Base-by-base conservation (phyloP, 2,329 filamentous ascomycete genomes). In the Colletotrichum sp. region DNA sequence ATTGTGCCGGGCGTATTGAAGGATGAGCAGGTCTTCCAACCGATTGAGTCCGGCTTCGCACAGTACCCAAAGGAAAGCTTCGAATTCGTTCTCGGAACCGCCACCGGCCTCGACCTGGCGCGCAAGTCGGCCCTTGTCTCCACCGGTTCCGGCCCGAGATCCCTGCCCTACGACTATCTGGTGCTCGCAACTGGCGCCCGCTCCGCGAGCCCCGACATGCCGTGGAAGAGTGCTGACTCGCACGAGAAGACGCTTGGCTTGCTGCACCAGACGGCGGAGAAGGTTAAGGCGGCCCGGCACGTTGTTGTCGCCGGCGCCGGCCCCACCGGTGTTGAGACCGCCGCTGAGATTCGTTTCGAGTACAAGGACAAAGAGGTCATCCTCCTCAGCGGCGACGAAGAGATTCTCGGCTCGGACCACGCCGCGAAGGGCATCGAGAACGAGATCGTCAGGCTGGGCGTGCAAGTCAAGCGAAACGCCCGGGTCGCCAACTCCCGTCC, bases 251-350 rank as follows among this genome's bases (percentile, higher is more conserved):
- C 85, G 27, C 59, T 85, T 13, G 79, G 77, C 4, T 79, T 81
- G 55, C 81, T 91, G n/a, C 81, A 84, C 66, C 62, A 77, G 16
- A 86, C 85, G 3, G 82, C 84, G 55, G 80, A 82, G 11, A 81
- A 82, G 64, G 84, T 91, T 69, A 76, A 78, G 47, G 80, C 81
- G 3, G 90, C 90, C 6, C 82, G 82, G 73, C 86, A 87, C 79
- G 86, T 91, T 77, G 84, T 91, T 71, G 82, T 92, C n/a, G 90
- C 85, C 5, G 90, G 90, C 64, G 89, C 85, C 2, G 90, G 90
- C 51, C 77, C 86, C 61, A 91, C 90, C 3, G 90, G 90, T 68
- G 84, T 90, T 68, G 90, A 92, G 81, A 79, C 86, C 6, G 87
- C 88, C 3, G 89, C 85, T 54, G 90, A 92, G 83, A 84, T 92